Evolutionary conservation across 2,329 filamentous ascomycete species (phyloP).

Genomic region (Magnaporthiopsis incrustans): DNA sequence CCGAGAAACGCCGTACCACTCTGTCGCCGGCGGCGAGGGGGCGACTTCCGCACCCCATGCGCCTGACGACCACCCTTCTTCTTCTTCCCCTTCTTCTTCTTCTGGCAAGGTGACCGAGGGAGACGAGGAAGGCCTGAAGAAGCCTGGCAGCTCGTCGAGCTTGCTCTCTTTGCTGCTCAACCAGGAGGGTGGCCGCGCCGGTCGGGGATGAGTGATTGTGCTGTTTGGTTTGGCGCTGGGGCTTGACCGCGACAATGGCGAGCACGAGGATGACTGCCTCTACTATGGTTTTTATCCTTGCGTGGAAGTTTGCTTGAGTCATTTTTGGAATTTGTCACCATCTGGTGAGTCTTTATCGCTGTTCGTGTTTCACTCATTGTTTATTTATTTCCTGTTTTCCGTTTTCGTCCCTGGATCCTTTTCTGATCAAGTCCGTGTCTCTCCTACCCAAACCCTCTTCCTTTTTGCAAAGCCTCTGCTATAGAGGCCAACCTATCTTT

Average conservation of each 20-base stretch:
- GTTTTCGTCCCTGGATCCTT: neutral
- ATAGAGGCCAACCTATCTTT: neutral
- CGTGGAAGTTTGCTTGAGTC: no score
- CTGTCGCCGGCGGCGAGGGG: neutral
- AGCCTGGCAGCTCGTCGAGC: neutral
- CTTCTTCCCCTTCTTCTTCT: neutral
- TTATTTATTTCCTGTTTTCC: neutral
- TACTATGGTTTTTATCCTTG: no score
- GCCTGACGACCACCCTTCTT: no score
- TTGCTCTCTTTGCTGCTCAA: neutral
- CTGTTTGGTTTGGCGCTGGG: neutral
- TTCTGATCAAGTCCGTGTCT: neutral
- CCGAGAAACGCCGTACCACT: no score
- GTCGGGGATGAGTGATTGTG: no score
- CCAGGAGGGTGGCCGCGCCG: neutral
- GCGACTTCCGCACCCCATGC: neutral
- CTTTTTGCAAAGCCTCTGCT: neutral
- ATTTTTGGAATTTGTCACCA: neutral
- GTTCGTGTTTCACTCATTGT: neutral
- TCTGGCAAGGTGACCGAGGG: neutral
- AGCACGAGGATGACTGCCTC: neutral
- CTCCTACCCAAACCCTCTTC: neutral
- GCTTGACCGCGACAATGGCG: neutral
- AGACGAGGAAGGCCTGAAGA: neutral
- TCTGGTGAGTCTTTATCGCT: neutral